A percentile compares a stretch with the other conserved stretches of the same genome.
phyloP scores from a whole-genome alignment of 306 rosid species.

The Quercus engelmannii region DNA sequence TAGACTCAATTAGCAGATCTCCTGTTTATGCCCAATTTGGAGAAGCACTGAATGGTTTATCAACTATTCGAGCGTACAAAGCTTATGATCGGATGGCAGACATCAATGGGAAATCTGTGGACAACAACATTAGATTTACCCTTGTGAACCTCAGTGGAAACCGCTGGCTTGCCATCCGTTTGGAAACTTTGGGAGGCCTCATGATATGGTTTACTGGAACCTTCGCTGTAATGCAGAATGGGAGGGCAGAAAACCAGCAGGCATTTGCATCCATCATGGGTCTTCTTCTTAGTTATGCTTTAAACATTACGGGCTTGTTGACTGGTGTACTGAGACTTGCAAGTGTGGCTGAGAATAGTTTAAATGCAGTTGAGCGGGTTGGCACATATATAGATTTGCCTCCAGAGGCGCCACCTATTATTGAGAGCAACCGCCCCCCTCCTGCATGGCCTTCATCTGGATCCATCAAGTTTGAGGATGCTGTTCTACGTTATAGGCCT shows the following conservation, averaged over 20 bases:
- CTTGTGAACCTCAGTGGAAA: slow-evolving; percentile 56
- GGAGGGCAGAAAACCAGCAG: slow-evolving; percentile 52
- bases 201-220: slow-evolving; percentile 86
- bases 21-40: slow-evolving; percentile 98
- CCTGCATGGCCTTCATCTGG: slow-evolving; percentile 86
- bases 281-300: slow-evolving; percentile 86
- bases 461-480: slow-evolving; percentile 45
- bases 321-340: slow-evolving; percentile 89
- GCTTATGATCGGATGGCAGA: slow-evolving; percentile 93
- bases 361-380: slow-evolving; percentile 82
- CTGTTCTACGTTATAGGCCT: slow-evolving; percentile 61
- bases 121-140: slow-evolving; percentile 69
- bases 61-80: slow-evolving; percentile 84
- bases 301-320: slow-evolving; percentile 75
- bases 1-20: slow-evolving; percentile 89
- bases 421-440: slow-evolving; percentile 56
- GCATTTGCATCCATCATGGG: slow-evolving; percentile 83
- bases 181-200: slow-evolving; percentile 81
- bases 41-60: slow-evolving; percentile 87
- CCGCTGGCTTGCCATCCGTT: slow-evolving; percentile 67
- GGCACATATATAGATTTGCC: slow-evolving; percentile 83
- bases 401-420: slow-evolving; percentile 47
- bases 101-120: slow-evolving; percentile 80
- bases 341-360: slow-evolving; percentile 79
- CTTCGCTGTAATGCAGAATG: slow-evolving; percentile 80